Percentiles rank a stretch among this genome's conserved stretches.
Conservation (phyloP, 2,329 filamentous ascomycete species). For the Beauveria sp. region DNA sequence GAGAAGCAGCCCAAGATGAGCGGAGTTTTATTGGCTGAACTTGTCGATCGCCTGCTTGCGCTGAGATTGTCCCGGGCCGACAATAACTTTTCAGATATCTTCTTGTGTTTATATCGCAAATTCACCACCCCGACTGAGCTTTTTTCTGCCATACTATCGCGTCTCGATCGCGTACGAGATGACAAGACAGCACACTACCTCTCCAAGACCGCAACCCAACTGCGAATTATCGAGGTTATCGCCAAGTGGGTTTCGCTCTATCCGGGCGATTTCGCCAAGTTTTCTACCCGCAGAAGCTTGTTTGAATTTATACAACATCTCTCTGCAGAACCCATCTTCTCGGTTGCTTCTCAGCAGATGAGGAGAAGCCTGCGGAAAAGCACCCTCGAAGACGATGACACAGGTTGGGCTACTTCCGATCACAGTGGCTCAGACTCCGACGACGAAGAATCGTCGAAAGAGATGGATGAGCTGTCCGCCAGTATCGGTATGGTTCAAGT, state of each 20-base stretch:
- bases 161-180: conserved; percentile 63
- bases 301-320: conserved; percentile 69
- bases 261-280: conserved; percentile 84
- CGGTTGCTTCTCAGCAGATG: conserved; percentile 80
- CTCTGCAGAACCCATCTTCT: conserved; percentile 72
- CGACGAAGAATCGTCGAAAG: conserved; percentile 29
- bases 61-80: conserved; percentile 82
- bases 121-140: conserved; percentile 78
- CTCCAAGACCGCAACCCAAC: conserved; percentile 70
- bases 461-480: conserved; percentile 29
- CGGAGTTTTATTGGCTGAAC: conserved; percentile 57
- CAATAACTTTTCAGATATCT: conserved; percentile 78
- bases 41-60: conserved; percentile 80
- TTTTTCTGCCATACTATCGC: conserved; percentile 68
- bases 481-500: conserved; percentile 43
- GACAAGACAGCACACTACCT: conserved; percentile 63
- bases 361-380: conserved; percentile 63
- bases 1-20: conserved; percentile 39
- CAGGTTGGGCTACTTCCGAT: conserved; percentile 83
- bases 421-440: conserved; percentile 33
- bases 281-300: conserved; percentile 62
- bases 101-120: conserved; percentile 88
- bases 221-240: conserved; percentile 75
- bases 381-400: conserved; percentile 81
- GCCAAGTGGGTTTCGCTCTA: conserved; percentile 87